Evolutionary conservation across 495 filamentous ascomycete species (phyloP).

Genomic region (Cercophora sp.): DNA sequence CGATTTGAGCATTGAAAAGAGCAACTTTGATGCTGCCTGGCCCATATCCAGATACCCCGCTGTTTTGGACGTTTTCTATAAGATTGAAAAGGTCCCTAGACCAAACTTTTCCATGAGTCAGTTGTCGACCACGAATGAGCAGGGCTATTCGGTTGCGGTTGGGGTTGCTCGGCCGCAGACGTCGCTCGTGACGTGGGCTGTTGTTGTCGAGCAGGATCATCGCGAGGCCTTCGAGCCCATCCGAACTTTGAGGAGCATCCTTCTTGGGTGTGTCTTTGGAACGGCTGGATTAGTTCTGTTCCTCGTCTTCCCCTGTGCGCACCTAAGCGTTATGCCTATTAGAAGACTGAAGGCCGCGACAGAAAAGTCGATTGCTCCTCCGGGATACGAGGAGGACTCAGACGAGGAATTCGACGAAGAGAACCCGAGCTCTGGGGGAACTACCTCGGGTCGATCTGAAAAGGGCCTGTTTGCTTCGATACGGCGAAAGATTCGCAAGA

Average conservation of each 20-base stretch:
- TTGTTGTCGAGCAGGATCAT: slow-evolving; percentile 73
- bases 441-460: slow-evolving; percentile 35
- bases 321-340: slow-evolving; percentile 76
- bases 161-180: slow-evolving; percentile 65
- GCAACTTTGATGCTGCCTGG: slow-evolving; percentile 50
- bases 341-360: slow-evolving; percentile 72
- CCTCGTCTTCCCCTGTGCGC: slow-evolving; percentile 69
- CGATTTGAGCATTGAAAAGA: slow-evolving; percentile 36
- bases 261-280: slow-evolving; percentile 80
- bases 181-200: slow-evolving; percentile 68
- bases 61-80: slow-evolving; percentile 50
- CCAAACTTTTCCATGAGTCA: slow-evolving; percentile 63
- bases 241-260: slow-evolving; percentile 63
- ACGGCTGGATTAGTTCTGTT: slow-evolving; percentile 66
- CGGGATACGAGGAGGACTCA: slow-evolving; percentile 50
- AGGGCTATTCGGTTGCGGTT: slow-evolving; percentile 59
- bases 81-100: slow-evolving; percentile 33
- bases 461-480: slow-evolving; percentile 37
- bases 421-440: slow-evolving; percentile 35
- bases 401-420: slow-evolving; percentile 40
- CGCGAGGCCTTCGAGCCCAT: slow-evolving; percentile 75
- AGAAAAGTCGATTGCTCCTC: slow-evolving; percentile 66
- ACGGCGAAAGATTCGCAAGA: slow-evolving; percentile 27
- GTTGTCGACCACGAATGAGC: slow-evolving; percentile 67
- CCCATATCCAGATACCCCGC: slow-evolving; percentile 53